These are phyloP conservation scores for Sporothrix dimorphospora DNA, from an alignment of 2,329 filamentous ascomycete species.

Conservation along the genomic window DNA sequence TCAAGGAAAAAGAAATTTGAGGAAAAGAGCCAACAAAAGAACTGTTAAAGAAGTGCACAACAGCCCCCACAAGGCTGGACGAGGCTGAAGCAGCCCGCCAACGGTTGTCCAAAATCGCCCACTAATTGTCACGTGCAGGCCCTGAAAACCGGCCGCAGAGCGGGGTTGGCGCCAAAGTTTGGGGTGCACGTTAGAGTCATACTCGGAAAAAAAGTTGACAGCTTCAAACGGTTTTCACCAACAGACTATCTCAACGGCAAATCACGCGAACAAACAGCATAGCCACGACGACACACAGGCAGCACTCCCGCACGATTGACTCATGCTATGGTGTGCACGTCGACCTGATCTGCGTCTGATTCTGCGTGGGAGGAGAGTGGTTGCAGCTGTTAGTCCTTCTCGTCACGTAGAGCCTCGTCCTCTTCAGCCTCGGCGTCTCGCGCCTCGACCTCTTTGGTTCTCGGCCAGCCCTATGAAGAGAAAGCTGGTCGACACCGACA, in stretches of 20 bases:
- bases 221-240: background rate
- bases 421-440: background rate
- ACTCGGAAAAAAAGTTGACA: background rate
- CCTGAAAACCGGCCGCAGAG: constrained; percentile 1
- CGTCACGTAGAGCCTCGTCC: background rate
- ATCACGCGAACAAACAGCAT: background rate
- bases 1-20: background rate
- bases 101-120: background rate
- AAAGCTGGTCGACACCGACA: constrained; percentile 26
- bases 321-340: constrained; percentile 25
- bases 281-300: background rate
- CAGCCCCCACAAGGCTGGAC: constrained; percentile 20
- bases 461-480: constrained; percentile 33
- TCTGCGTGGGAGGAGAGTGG: background rate
- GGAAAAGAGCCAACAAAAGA: background rate
- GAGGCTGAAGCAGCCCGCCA: constrained; percentile 19
- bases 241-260: background rate
- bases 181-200: background rate
- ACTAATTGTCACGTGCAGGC: constrained; percentile 20
- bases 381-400: background rate
- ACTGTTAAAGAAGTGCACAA: background rate
- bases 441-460: background rate
- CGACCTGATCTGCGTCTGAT: background rate
- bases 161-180: constrained; percentile 22
- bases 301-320: constrained; percentile 10